Conservation (phyloP, 2,329 filamentous ascomycete species). For the Pyrenophora tritici-repentis region DNA sequence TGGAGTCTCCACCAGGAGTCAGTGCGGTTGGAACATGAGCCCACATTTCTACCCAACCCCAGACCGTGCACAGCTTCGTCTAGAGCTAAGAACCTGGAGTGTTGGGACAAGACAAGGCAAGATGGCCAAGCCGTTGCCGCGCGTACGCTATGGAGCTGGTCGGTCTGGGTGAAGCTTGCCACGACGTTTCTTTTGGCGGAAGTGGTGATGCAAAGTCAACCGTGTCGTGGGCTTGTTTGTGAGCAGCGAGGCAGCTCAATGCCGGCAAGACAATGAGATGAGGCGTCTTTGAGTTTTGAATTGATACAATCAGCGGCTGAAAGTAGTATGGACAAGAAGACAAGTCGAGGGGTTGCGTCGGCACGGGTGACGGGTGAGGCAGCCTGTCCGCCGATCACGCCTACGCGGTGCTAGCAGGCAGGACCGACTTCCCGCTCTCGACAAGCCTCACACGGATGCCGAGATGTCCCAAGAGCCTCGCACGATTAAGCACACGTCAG, state of each 20-base stretch:
- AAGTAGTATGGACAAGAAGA: background rate
- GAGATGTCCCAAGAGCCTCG: background rate
- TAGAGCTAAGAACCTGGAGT: conserved; percentile 1
- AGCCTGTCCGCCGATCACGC: conserved; percentile 5
- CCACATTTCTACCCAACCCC: background rate
- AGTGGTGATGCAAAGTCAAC: background rate
- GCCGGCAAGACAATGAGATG: background rate
- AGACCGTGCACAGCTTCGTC: conserved; percentile 8
- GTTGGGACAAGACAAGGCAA: conserved; percentile 14
- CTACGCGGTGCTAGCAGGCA: conserved; percentile 1
- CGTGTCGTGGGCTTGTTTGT: background rate
- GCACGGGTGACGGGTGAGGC: conserved; percentile 7
- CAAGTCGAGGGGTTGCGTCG: background rate
- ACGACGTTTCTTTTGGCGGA: background rate
- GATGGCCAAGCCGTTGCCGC: conserved; percentile 11
- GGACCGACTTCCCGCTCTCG: background rate
- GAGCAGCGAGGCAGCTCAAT: background rate
- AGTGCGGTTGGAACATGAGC: conserved; percentile 1
- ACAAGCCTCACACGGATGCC: conserved; percentile 2
- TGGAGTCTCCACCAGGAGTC: conserved; percentile 10
- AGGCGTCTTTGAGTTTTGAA: background rate
- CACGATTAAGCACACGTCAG: too few relatives aligned
- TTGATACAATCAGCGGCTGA: background rate
- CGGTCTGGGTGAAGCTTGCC: conserved; percentile 6
- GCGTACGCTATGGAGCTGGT: conserved; percentile 6